Percentiles rank a stretch among this genome's conserved stretches.
Evolutionary conservation across 169 alveolate genomes (phyloP).

Genomic region (Cryptosporidium xiaoi): DNA sequence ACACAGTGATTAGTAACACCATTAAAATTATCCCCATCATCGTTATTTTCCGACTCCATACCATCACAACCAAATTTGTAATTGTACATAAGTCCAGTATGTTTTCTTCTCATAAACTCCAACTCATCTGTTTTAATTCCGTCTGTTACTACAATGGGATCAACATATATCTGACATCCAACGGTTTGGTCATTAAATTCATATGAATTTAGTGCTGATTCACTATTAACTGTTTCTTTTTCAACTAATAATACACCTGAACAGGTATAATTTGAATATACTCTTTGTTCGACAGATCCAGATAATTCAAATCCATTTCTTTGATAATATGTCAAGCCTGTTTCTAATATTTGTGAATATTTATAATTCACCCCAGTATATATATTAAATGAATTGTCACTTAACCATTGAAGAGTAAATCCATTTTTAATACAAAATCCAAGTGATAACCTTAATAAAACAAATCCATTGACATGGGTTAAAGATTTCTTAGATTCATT

Average conservation of each 20-base stretch:
- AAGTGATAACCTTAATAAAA: slow-evolving; percentile 72
- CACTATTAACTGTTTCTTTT: background rate
- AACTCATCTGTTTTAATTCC: slow-evolving; percentile 38
- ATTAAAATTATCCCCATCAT: background rate
- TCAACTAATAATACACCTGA: slow-evolving; percentile 76
- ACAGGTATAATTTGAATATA: slow-evolving; percentile 75
- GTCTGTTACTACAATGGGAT: slow-evolving; percentile 45
- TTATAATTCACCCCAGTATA: slow-evolving; percentile 76
- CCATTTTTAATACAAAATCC: slow-evolving; percentile 80
- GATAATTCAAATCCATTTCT: slow-evolving; percentile 77
- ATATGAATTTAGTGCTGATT: background rate
- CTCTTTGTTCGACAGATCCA: slow-evolving; percentile 76
- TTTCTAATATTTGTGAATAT: slow-evolving; percentile 78
- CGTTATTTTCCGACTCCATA: slow-evolving; percentile 59
- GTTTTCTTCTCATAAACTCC: slow-evolving; percentile 72
- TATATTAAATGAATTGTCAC: slow-evolving; percentile 79
- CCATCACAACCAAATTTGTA: slow-evolving; percentile 78
- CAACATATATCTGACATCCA: slow-evolving; percentile 31
- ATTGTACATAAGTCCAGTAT: slow-evolving; percentile 72
- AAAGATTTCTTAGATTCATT: slow-evolving; percentile 74
- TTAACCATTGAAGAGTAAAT: slow-evolving; percentile 78
- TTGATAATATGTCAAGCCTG: slow-evolving; percentile 77
- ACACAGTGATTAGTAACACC: slow-evolving; percentile 61
- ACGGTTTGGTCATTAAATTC: slow-evolving; percentile 3
- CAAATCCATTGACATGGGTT: slow-evolving; percentile 75